Conservation (phyloP, 495 filamentous ascomycete species). For the Cercophora newfieldiana region DNA sequence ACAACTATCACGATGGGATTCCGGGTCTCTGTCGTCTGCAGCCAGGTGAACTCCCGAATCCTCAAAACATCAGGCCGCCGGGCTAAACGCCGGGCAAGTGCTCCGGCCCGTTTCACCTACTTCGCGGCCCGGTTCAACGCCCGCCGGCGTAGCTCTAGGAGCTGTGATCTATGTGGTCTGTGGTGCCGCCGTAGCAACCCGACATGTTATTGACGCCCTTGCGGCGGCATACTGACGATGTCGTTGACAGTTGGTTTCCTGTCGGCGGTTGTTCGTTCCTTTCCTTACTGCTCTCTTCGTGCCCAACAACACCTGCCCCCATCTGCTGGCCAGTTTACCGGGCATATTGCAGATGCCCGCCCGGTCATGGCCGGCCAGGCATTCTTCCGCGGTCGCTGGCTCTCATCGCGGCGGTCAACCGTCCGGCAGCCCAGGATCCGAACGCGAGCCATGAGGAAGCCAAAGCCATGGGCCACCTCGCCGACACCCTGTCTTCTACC, state of each 20-base stretch:
- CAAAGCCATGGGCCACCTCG: background rate
- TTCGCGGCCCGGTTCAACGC: background rate
- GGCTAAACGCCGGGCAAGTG: constrained; percentile 5
- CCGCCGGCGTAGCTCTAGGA: background rate
- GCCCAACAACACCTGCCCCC: no score
- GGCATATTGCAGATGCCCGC: background rate
- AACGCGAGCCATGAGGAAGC: background rate
- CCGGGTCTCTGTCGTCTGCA: background rate
- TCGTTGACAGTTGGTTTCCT: background rate
- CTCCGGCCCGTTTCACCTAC: background rate
- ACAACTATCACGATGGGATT: background rate
- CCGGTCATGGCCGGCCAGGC: background rate
- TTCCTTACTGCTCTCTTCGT: background rate
- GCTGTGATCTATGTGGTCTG: background rate
- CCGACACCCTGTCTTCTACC: background rate
- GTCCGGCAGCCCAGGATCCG: background rate
- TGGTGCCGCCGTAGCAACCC: no score
- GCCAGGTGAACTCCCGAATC: background rate
- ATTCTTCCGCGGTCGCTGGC: background rate
- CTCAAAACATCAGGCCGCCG: background rate
- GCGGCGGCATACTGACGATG: background rate
- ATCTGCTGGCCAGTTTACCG: background rate
- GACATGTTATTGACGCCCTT: background rate
- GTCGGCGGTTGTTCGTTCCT: background rate
- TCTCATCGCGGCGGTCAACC: background rate